phyloP scores from a whole-genome alignment of 2,329 filamentous ascomycete genomes.

The Pestalotiopsis sp. region DNA sequence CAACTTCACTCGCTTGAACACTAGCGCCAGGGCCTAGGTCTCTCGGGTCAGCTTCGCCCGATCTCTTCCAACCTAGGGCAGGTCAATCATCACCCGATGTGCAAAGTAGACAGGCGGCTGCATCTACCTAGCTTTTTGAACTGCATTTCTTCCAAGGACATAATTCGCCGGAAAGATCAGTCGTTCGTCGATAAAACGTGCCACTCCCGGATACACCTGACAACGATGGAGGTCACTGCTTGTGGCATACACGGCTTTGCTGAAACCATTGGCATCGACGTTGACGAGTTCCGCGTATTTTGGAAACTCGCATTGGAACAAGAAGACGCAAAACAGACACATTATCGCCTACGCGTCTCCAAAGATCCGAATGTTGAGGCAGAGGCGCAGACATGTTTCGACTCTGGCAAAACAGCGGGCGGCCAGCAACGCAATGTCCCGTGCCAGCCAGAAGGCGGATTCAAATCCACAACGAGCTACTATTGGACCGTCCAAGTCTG shows the following conservation, averaged over 20 bases:
- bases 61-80: background rate
- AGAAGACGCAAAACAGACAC: constrained; percentile 31
- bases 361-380: background rate
- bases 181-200: background rate
- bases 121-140: background rate
- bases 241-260: constrained; percentile 42
- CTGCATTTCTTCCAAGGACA: background rate
- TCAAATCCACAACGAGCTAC: constrained; percentile 36
- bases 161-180: background rate
- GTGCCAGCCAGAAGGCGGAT: constrained; percentile 27
- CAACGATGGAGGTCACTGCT: constrained; percentile 28
- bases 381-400: background rate
- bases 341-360: constrained; percentile 28
- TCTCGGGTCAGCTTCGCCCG: background rate
- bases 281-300: constrained; percentile 37
- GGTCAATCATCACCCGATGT: background rate
- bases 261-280: constrained; percentile 40
- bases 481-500: constrained; percentile 39
- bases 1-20: background rate
- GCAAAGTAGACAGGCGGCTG: background rate
- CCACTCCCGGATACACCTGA: background rate
- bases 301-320: constrained; percentile 33
- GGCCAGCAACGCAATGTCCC: background rate
- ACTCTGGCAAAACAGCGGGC: background rate
- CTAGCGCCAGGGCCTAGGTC: background rate